Conservation (phyloP, 805 yeast genomes). For the Kluyveromyces dobzhanskii region DNA sequence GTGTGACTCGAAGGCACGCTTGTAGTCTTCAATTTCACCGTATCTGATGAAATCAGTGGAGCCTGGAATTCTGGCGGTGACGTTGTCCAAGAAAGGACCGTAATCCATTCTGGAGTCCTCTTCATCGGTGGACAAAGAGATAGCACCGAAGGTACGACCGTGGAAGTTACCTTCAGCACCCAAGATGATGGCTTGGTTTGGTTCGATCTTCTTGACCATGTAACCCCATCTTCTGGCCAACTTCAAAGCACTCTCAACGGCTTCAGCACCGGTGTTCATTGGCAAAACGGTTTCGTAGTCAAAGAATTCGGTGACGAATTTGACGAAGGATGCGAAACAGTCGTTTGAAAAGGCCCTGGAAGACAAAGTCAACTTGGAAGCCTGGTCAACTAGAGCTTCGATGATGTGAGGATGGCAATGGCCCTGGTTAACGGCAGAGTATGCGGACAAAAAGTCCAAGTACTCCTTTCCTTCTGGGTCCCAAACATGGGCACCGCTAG, state of each 20-base stretch:
- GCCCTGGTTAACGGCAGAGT: slow-evolving; percentile 96
- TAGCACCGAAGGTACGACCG: slow-evolving; percentile 91
- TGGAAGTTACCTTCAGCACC: slow-evolving; percentile 91
- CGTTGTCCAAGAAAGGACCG: slow-evolving; percentile 82
- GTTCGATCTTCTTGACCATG: slow-evolving; percentile 72
- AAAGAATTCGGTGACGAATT: slow-evolving; percentile 81
- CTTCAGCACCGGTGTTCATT: slow-evolving; percentile 99
- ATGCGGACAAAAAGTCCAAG: slow-evolving; percentile 86
- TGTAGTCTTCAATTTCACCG: slow-evolving; percentile 81
- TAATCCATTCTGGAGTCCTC: slow-evolving; percentile 82
- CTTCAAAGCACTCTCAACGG: slow-evolving; percentile 91
- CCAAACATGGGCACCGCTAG: slow-evolving; percentile 91
- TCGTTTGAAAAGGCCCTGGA: slow-evolving; percentile 92
- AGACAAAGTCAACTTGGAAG: slow-evolving; percentile 71
- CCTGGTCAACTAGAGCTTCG: slow-evolving; percentile 78
- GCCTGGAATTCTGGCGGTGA: slow-evolving; percentile 81
- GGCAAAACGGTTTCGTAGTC: slow-evolving; percentile 90
- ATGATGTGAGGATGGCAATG: slow-evolving; percentile 95
- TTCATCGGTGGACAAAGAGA: slow-evolving; percentile 86
- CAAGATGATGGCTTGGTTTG: slow-evolving; percentile 76
- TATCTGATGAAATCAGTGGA: slow-evolving; percentile 56
- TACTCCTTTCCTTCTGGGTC: slow-evolving; percentile 96
- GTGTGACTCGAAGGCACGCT: slow-evolving; percentile 67
- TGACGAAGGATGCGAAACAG: slow-evolving; percentile 78
- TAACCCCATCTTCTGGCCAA: slow-evolving; percentile 98